Conservation (phyloP, 805 yeast species). For the Tanozyma kutaoensis region DNA sequence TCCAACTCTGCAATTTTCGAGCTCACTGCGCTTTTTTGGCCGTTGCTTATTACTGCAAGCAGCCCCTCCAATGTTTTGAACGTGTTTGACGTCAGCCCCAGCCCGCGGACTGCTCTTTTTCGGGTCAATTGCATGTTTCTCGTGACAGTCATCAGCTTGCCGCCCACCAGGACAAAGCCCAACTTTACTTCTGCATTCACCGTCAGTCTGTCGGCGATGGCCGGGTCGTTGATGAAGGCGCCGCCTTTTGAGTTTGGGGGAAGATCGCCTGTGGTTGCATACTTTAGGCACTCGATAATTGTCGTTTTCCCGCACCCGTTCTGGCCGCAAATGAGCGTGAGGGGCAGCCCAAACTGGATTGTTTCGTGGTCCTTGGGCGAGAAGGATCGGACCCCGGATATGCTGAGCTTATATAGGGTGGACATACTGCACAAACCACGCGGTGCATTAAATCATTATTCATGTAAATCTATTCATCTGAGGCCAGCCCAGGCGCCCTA, state of each 20-base stretch:
- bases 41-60: slow-evolving; percentile 48
- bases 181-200: slow-evolving; percentile 86
- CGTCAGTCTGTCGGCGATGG: slow-evolving; percentile 56
- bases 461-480: too few relatives aligned
- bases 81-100: slow-evolving; percentile 20
- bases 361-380: slow-evolving; percentile 76
- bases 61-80: slow-evolving; percentile 92
- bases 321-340: slow-evolving; percentile 88
- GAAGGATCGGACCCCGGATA: slow-evolving; percentile 85
- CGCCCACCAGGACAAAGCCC: slow-evolving; percentile 65
- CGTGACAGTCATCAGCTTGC: slow-evolving; percentile 72
- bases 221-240: slow-evolving; percentile 91
- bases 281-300: slow-evolving; percentile 84
- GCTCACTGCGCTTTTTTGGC: slow-evolving; percentile 62
- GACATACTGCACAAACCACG: too few relatives aligned
- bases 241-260: slow-evolving; percentile 97
- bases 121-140: slow-evolving; percentile 67
- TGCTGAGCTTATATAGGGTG: slow-evolving; percentile 28
- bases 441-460: too few relatives aligned
- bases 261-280: slow-evolving; percentile 88
- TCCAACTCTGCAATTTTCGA: slow-evolving; percentile 81
- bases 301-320: slow-evolving; percentile 97
- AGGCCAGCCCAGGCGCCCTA: too few relatives aligned
- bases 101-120: slow-evolving; percentile 31
- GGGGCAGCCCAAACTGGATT: slow-evolving; percentile 78